Evolutionary conservation across 768 basidiomycete genomes (phyloP).

Genomic region (Boletus subparvulus): DNA sequence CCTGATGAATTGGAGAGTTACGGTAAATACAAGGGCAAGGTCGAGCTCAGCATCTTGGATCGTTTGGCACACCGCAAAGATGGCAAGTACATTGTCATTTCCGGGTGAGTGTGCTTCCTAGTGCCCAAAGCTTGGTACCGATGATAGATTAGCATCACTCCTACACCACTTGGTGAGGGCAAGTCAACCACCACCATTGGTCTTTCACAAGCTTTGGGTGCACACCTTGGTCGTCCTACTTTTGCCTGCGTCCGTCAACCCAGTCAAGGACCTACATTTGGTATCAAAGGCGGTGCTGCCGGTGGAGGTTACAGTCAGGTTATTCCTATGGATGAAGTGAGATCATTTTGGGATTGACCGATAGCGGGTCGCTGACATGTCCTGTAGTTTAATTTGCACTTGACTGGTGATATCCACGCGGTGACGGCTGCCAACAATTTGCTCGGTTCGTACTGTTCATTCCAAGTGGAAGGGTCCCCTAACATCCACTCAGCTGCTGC

Average conservation of each 20-base stretch:
- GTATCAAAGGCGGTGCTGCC: constrained; percentile 98
- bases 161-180: constrained; percentile 95
- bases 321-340: constrained; percentile 97
- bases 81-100: constrained; percentile 95
- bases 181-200: constrained; percentile 99
- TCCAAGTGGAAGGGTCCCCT: not conserved
- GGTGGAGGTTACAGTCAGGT: constrained; percentile 98
- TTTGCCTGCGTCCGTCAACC: constrained; percentile 98
- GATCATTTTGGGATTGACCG: constrained; percentile 3
- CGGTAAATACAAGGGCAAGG: constrained; percentile 96
- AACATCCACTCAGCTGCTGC: constrained; percentile 71
- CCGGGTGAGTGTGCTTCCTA: constrained; percentile 56
- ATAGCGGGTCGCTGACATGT: constrained; percentile 2
- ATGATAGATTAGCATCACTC: constrained; percentile 68
- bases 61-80: constrained; percentile 81
- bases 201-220: constrained; percentile 93
- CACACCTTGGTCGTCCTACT: constrained; percentile 86
- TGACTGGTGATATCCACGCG: constrained; percentile 97
- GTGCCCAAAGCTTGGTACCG: not conserved
- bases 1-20: constrained; percentile 90
- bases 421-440: constrained; percentile 97
- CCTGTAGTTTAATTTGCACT: constrained; percentile 84
- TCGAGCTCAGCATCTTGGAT: constrained; percentile 85
- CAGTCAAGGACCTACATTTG: constrained; percentile 97
- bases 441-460: constrained; percentile 53